These are phyloP conservation scores for Inga laurina DNA, from an alignment of 306 rosid genomes.

Conservation along the genomic window DNA sequence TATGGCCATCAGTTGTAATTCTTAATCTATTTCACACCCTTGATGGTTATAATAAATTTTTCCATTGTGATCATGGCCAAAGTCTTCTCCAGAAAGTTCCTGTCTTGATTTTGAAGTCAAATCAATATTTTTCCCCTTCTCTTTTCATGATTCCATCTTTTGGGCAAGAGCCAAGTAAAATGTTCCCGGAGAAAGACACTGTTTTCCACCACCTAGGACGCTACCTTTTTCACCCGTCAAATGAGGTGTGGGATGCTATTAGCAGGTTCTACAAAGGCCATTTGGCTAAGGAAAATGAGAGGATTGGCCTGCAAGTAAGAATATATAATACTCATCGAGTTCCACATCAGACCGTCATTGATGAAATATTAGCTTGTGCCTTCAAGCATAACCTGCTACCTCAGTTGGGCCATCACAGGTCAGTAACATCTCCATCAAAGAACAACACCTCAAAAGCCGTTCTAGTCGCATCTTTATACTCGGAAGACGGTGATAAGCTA, in stretches of 20 bases:
- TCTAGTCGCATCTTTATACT: constrained; percentile 62
- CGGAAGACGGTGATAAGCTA: constrained; percentile 64
- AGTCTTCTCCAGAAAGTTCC: constrained; percentile 36
- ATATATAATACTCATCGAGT: constrained; percentile 43
- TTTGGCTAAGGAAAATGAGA: constrained; percentile 43
- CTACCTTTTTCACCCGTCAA: constrained; percentile 52
- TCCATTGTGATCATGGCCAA: constrained; percentile 53
- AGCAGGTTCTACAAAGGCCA: constrained; percentile 37
- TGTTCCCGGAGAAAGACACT: constrained; percentile 46
- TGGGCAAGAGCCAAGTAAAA: constrained; percentile 37
- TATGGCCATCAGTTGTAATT: constrained; percentile 35
- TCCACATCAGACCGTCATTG: constrained; percentile 54
- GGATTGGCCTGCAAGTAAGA: constrained; percentile 51
- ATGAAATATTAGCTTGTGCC: constrained; percentile 68
- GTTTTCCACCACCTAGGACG: constrained; percentile 55
- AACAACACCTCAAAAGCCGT: constrained; percentile 56
- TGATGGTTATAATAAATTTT: constrained; percentile 49
- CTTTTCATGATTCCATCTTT: constrained; percentile 60
- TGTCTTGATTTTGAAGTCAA: constrained; percentile 52
- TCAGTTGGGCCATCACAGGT: constrained; percentile 32
- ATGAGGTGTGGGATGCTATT: constrained; percentile 56
- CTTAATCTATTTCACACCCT: constrained; percentile 51
- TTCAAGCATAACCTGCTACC: constrained; percentile 63
- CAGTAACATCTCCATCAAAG: constrained; percentile 32
- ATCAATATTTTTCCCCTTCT: constrained; percentile 55